These are phyloP conservation scores for Prosopis cineraria DNA, from an alignment of 306 rosid species.

Conservation along the genomic window DNA sequence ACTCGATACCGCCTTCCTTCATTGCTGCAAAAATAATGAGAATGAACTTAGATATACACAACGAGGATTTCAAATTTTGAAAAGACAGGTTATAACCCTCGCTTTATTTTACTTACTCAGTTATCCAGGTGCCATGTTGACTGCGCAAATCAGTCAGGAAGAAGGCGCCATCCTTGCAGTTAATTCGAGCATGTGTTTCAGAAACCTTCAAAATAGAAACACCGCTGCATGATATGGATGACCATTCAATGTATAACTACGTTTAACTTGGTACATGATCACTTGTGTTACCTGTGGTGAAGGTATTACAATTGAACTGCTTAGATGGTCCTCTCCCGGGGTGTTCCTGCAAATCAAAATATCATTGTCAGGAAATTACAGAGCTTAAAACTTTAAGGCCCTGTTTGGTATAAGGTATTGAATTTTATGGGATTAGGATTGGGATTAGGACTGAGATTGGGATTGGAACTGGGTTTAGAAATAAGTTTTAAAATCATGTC, in stretches of 20 bases:
- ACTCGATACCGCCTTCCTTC: constrained; percentile 67
- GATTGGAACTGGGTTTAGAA: too few relatives aligned
- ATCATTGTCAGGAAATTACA: constrained; percentile 25
- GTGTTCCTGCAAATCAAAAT: constrained; percentile 52
- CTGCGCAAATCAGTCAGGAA: constrained; percentile 79
- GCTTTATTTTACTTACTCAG: constrained; percentile 62
- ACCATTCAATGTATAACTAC: neutral
- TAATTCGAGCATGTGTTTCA: constrained; percentile 65
- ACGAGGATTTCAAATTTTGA: neutral
- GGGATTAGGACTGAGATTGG: too few relatives aligned
- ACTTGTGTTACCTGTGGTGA: constrained; percentile 60
- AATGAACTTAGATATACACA: neutral
- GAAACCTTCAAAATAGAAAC: constrained; percentile 60
- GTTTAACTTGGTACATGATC: constrained; percentile 14
- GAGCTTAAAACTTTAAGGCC: constrained; percentile 1
- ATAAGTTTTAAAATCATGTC: too few relatives aligned
- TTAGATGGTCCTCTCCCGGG: constrained; percentile 42
- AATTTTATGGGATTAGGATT: too few relatives aligned
- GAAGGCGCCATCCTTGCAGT: constrained; percentile 76
- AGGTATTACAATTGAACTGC: constrained; percentile 54
- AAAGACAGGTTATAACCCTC: neutral
- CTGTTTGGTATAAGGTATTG: too few relatives aligned
- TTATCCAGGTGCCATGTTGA: constrained; percentile 80
- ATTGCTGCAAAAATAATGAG: constrained; percentile 48
- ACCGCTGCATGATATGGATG: constrained; percentile 20